These are phyloP conservation scores for Fusarium camptoceras DNA, from an alignment of 2,329 filamentous ascomycete species.

Conservation along the genomic window DNA sequence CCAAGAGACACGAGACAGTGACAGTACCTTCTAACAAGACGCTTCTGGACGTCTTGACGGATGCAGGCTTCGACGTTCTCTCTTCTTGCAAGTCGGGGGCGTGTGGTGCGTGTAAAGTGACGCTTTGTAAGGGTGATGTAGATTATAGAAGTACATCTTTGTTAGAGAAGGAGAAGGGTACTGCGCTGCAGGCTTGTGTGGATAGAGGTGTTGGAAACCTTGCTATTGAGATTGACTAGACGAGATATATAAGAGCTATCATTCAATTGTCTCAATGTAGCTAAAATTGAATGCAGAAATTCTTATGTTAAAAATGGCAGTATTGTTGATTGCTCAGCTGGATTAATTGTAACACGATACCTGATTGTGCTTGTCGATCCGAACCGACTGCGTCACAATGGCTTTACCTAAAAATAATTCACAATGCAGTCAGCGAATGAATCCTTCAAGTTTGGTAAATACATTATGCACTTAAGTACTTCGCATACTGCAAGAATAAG, in stretches of 20 bases:
- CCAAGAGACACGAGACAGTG: no score
- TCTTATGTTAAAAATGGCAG: no score
- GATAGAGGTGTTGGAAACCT: neutral
- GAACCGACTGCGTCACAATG: fast-evolving
- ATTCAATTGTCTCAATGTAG: fast-evolving
- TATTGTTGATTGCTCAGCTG: no score
- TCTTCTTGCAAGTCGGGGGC: neutral
- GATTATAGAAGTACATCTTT: neutral
- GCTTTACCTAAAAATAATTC: fast-evolving
- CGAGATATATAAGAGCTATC: neutral
- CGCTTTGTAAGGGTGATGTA: neutral
- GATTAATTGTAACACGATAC: no score
- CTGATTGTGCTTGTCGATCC: no score
- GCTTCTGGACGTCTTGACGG: no score
- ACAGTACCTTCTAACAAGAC: no score
- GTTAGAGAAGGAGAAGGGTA: neutral
- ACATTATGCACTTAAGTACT: neutral
- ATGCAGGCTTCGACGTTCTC: neutral
- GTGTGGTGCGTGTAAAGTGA: neutral
- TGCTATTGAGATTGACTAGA: neutral
- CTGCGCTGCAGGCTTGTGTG: neutral
- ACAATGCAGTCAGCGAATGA: neutral
- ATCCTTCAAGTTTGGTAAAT: no score
- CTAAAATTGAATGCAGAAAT: fast-evolving
- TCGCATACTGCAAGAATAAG: neutral